Conservation (phyloP, 164 flowering plant genomes). For the Brasenia schreberi region DNA sequence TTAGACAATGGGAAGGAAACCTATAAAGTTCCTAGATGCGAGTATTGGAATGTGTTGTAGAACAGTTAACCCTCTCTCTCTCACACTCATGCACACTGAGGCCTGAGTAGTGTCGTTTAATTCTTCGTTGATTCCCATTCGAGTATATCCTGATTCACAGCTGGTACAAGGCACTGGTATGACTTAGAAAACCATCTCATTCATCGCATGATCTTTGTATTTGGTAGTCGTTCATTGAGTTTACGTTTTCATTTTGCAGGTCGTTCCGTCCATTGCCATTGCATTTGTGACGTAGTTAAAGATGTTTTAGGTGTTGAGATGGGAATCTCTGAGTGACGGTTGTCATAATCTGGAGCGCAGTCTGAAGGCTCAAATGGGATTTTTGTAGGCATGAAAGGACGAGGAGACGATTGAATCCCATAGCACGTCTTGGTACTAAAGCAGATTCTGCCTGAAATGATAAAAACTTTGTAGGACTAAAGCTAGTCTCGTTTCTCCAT, state of each 20-base stretch:
- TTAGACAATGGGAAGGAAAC: too few species aligned
- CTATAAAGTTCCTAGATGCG: too few species aligned
- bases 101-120: too few species aligned
- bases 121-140: too few species aligned
- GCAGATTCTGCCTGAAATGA: not conserved
- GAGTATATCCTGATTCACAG: too few species aligned
- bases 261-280: conserved; percentile 93
- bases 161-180: too few species aligned
- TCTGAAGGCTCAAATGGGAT: not conserved
- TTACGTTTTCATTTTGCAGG: conserved; percentile 22
- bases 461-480: not conserved
- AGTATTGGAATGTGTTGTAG: too few species aligned
- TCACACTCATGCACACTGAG: too few species aligned
- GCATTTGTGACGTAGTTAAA: conserved; percentile 93
- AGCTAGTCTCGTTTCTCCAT: not conserved
- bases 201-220: too few species aligned
- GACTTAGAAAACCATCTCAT: too few species aligned
- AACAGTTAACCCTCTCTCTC: too few species aligned
- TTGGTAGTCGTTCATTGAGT: too few species aligned
- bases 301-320: conserved; percentile 79
- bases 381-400: not conserved
- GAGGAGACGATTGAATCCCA: not conserved
- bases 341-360: conserved; percentile 1
- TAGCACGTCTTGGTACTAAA: not conserved
- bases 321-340: conserved; percentile 71